These are phyloP conservation scores for Corymbia citriodora DNA, from an alignment of 441 rosid genomes.

Conservation along the genomic window DNA sequence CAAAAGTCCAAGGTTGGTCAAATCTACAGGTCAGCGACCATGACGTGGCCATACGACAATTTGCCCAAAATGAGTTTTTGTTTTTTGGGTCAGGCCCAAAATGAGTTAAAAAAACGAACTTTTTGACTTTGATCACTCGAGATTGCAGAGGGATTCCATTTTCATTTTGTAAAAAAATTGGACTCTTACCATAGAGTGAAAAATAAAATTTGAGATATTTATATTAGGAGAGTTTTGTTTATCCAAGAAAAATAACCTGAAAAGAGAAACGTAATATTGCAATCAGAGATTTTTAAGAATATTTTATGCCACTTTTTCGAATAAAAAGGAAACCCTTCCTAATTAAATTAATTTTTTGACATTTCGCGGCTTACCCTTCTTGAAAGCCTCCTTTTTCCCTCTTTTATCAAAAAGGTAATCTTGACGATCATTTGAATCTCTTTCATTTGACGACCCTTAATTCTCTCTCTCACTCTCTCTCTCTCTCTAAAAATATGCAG, in stretches of 20 bases:
- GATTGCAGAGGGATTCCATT: neutral
- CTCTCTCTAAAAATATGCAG: neutral
- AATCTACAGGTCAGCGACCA: neutral
- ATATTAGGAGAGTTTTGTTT: neutral
- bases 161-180: neutral
- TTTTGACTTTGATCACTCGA: neutral
- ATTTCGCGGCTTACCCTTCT: neutral
- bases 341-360: neutral
- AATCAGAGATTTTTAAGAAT: neutral
- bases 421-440: neutral
- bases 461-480: neutral
- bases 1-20: neutral
- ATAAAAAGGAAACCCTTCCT: neutral
- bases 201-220: neutral
- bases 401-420: neutral
- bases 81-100: neutral
- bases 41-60: neutral
- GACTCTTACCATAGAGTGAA: no score
- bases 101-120: rapidly evolving
- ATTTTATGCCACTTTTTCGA: neutral
- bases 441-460: neutral
- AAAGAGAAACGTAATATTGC: neutral
- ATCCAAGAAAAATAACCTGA: neutral
- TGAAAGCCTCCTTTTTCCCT: neutral
- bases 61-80: neutral